These are phyloP conservation scores for Talaromyces thailandensis DNA, from an alignment of 495 filamentous ascomycete species.

Conservation along the genomic window DNA sequence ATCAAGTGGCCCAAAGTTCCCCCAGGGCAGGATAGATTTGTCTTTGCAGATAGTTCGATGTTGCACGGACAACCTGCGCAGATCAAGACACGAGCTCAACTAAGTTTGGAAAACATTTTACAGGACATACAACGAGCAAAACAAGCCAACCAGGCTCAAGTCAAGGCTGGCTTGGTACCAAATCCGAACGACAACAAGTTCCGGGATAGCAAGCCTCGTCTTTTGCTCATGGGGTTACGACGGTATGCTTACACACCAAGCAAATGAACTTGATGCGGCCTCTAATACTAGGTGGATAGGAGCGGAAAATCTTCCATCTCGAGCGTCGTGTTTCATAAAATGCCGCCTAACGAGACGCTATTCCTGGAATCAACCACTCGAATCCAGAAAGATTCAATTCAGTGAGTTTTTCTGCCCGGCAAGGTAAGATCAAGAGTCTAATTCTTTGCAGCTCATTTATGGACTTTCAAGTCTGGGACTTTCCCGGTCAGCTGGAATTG, in stretches of 20 bases:
- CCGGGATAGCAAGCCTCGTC: slow-evolving; percentile 61
- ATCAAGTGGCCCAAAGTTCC: slow-evolving; percentile 1
- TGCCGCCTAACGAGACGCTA: slow-evolving; percentile 88
- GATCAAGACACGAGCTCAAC: slow-evolving; percentile 22
- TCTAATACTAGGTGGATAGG: slow-evolving; percentile 40
- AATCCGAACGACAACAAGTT: slow-evolving; percentile 23
- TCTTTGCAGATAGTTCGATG: slow-evolving; percentile 10
- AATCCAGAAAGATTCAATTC: slow-evolving; percentile 87
- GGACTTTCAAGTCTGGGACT: slow-evolving; percentile 98
- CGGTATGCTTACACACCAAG: slow-evolving; percentile 45
- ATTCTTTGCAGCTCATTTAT: slow-evolving; percentile 69
- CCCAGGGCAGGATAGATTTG: neutral
- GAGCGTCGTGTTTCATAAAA: slow-evolving; percentile 95
- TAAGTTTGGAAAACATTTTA: slow-evolving; percentile 27
- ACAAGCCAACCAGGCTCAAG: slow-evolving; percentile 13
- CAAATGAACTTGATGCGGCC: neutral
- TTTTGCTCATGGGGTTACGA: slow-evolving; percentile 91
- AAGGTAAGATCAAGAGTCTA: neutral
- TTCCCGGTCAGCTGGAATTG: slow-evolving; percentile 88
- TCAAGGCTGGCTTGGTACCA: slow-evolving; percentile 14
- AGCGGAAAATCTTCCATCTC: slow-evolving; percentile 97
- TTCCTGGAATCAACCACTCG: slow-evolving; percentile 89
- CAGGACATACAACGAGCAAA: slow-evolving; percentile 23
- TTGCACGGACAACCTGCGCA: slow-evolving; percentile 12
- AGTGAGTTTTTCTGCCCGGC: slow-evolving; percentile 44